phyloP scores from a whole-genome alignment of 2,329 filamentous ascomycete genomes.

The Trichophaea hybrida region DNA sequence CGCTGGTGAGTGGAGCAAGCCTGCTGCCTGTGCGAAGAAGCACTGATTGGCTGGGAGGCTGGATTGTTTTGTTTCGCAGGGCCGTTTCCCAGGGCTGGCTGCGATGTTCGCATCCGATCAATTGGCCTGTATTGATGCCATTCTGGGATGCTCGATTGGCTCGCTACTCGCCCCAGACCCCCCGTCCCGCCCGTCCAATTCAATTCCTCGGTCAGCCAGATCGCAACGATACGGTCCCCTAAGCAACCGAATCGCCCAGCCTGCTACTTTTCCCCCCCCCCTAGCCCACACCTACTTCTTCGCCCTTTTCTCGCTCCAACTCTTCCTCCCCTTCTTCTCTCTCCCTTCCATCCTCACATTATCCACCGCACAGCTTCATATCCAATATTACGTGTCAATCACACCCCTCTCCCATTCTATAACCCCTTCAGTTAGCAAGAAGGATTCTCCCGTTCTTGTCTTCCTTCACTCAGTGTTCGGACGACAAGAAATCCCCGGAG shows the following conservation, averaged over 20 bases:
- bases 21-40: background rate
- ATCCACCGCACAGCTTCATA: background rate
- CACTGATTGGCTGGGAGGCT: background rate
- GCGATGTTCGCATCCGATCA: background rate
- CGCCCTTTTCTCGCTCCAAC: background rate
- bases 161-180: background rate
- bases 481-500: constrained; percentile 20
- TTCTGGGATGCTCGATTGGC: background rate
- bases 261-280: background rate
- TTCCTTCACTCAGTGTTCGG: constrained; percentile 16
- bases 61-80: background rate
- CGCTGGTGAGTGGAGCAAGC: background rate
- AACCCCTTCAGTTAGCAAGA: constrained; percentile 10
- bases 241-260: background rate
- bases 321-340: background rate
- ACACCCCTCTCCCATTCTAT: background rate
- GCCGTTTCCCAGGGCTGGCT: background rate
- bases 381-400: constrained; percentile 1
- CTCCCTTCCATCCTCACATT: background rate
- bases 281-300: background rate
- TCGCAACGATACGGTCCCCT: background rate
- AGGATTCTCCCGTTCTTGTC: constrained; percentile 23
- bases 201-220: background rate
- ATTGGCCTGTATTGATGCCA: background rate
- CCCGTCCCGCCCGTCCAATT: background rate